phyloP scores from a whole-genome alignment of 345 rosid species.

The Cardamine occulta region DNA sequence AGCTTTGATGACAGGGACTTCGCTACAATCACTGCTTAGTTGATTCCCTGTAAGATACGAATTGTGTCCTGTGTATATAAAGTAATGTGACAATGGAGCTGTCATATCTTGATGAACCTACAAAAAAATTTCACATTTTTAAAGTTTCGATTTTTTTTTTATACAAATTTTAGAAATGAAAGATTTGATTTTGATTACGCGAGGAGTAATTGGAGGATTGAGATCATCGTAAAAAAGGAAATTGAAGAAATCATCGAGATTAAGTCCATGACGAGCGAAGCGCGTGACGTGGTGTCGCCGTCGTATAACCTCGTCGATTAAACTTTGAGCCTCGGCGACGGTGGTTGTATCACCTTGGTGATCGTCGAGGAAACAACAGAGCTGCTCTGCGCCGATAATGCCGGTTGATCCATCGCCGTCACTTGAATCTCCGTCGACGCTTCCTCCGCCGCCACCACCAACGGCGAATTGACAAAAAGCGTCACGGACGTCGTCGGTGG shows the following conservation, averaged over 20 bases:
- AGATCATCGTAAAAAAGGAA: constrained; percentile 46
- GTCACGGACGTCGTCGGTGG: constrained; percentile 70
- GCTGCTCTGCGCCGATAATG: constrained; percentile 54
- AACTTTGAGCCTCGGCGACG: constrained; percentile 58
- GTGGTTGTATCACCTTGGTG: constrained; percentile 57
- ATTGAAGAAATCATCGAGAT: constrained; percentile 58
- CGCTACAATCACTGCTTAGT: constrained; percentile 95
- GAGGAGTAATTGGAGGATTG: constrained; percentile 53
- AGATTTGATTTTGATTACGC: constrained; percentile 33
- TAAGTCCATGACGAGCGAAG: constrained; percentile 50
- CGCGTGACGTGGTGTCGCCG: constrained; percentile 49
- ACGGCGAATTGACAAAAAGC: constrained; percentile 54
- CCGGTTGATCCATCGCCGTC: constrained; percentile 48
- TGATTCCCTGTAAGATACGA: constrained; percentile 98
- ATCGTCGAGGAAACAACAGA: constrained; percentile 62
- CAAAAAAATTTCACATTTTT: background rate
- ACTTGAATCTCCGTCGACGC: constrained; percentile 32
- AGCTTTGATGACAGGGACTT: constrained; percentile 79
- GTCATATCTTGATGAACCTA: constrained; percentile 89
- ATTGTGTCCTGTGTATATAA: constrained; percentile 92
- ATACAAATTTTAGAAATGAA: background rate
- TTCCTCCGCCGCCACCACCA: constrained; percentile 6
- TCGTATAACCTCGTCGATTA: constrained; percentile 56
- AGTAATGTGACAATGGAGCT: constrained; percentile 90
- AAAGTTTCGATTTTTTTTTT: constrained; percentile 6